These are phyloP conservation scores for Nevesoporus exiguus DNA, from an alignment of 768 basidiomycete genomes.

Conservation along the genomic window DNA sequence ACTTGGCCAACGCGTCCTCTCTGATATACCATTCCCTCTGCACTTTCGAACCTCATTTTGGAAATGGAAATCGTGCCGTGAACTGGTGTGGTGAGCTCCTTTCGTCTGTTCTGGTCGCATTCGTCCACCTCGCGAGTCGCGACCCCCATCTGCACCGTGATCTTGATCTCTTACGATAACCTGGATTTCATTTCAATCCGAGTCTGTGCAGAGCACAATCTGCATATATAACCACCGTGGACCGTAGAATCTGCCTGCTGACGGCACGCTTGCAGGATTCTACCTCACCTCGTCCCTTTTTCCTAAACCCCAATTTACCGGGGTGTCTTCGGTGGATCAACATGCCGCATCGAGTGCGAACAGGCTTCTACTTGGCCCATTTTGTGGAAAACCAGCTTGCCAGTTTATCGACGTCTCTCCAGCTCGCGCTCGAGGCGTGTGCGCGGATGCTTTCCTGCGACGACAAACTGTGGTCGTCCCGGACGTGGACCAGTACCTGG, in stretches of 20 bases:
- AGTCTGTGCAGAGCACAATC: too few relatives aligned
- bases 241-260: constrained; percentile 8
- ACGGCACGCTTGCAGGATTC: constrained; percentile 59
- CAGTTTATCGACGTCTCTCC: constrained; percentile 66
- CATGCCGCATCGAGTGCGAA: too few relatives aligned
- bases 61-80: constrained; percentile 58
- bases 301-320: constrained; percentile 40
- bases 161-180: too few relatives aligned
- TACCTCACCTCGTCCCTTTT: constrained; percentile 70
- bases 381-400: constrained; percentile 90
- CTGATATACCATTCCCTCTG: constrained; percentile 76
- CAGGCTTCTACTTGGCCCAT: constrained; percentile 72
- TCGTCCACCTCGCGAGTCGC: too few relatives aligned
- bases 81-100: constrained; percentile 86
- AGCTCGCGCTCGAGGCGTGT: constrained; percentile 69
- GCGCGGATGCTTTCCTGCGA: constrained; percentile 71
- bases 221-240: too few relatives aligned
- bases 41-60: constrained; percentile 64
- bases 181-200: too few relatives aligned
- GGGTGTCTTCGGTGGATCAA: too few relatives aligned
- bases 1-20: constrained; percentile 79
- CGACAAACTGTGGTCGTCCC: constrained; percentile 60
- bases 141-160: too few relatives aligned
- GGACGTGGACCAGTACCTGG: constrained; percentile 81
- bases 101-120: neutral